Conservation (phyloP, 2,329 filamentous ascomycete species). For the Paracamarosporium sp. region DNA sequence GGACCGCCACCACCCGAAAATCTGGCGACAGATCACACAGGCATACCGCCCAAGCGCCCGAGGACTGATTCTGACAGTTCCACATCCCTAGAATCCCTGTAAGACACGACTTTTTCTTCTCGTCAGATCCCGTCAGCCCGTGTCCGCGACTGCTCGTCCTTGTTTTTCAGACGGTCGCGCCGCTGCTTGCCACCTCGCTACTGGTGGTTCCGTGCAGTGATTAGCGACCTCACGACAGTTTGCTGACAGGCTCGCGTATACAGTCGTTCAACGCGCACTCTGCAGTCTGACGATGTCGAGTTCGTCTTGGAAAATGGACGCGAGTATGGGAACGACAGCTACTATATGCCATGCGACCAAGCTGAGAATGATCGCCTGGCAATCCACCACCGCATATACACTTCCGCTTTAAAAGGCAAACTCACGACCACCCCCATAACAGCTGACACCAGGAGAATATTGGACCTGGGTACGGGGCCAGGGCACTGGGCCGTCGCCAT, state of each 20-base stretch:
- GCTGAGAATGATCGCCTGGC: conserved; percentile 68
- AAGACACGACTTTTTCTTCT: conserved; percentile 23
- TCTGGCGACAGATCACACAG: conserved; percentile 43
- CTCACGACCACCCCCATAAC: conserved; percentile 44
- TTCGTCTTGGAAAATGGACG: conserved; percentile 67
- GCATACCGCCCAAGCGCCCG: conserved; percentile 40
- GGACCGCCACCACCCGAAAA: conserved; percentile 46
- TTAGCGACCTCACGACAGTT: not conserved
- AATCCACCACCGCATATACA: conserved; percentile 68
- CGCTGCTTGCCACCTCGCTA: not conserved
- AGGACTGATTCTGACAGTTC: conserved; percentile 42
- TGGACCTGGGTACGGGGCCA: conserved; percentile 56
- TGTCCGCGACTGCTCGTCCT: not conserved
- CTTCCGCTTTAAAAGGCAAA: conserved; percentile 47
- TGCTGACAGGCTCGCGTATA: not conserved
- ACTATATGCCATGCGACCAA: conserved; percentile 72
- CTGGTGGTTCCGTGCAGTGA: not conserved
- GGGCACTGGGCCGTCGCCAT: conserved; percentile 59
- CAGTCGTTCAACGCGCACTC: conserved; percentile 45
- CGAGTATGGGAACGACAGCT: conserved; percentile 66
- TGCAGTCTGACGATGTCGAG: conserved; percentile 58
- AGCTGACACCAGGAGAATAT: conserved; percentile 34
- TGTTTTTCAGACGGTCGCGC: not conserved
- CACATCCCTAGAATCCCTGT: conserved; percentile 41
- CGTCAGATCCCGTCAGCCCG: not conserved